Base-by-base conservation (phyloP, 2,329 filamentous ascomycete species). In the Penicillium olsonii region DNA sequence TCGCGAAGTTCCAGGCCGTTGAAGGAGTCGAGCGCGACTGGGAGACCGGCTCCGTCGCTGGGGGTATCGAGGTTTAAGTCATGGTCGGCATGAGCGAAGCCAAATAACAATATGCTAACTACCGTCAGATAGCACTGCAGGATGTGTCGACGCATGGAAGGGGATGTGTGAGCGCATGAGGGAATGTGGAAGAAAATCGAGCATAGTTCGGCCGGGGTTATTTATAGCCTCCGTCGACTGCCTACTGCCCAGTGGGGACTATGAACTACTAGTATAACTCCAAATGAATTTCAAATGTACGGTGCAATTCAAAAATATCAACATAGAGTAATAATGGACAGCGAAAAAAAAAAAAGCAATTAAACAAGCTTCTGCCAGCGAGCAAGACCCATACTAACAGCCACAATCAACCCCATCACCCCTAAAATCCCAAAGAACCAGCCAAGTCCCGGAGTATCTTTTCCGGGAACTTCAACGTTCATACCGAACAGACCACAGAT, bases 81-180 rank as follows among this genome's bases (percentile, higher is more conserved):
- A 68, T 73, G 70, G 49, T 89, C 74, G 9, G 87, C 87, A 58
- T 86, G 78, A 38, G 83, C 87, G 56, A 85, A 75, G 20, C 82
- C 69, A 49, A 87, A 72, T 33, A 83, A 63, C 27, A 87, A 61
- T 26, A 88, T 82, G 61, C 81, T 75, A 45, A 87, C 67, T 62
- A 85, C 84, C 65, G 82, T 81, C 64, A 90, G 81, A 66, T 87
- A 85, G 73, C 84, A 87, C 75, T 88, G 88, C 59, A 88, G 75
- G 63, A 81, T 85, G 69, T 86, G 79, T 70, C 85, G 70, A 39
- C 65, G 68, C 73, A 75, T 75, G 60, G 61, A 64, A 58, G 47
- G 49, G 48, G 52, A 40, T 37, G 45, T 37, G 42, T 40, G 44
- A 39, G 40, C 42, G 19, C 29, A 29, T 49, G 29, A n/a, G 27